Evolutionary conservation across 2,329 filamentous ascomycete genomes (phyloP), one percentile per base, ranked within the genome.

Genomic region (Chaetomium globosum): DNA sequence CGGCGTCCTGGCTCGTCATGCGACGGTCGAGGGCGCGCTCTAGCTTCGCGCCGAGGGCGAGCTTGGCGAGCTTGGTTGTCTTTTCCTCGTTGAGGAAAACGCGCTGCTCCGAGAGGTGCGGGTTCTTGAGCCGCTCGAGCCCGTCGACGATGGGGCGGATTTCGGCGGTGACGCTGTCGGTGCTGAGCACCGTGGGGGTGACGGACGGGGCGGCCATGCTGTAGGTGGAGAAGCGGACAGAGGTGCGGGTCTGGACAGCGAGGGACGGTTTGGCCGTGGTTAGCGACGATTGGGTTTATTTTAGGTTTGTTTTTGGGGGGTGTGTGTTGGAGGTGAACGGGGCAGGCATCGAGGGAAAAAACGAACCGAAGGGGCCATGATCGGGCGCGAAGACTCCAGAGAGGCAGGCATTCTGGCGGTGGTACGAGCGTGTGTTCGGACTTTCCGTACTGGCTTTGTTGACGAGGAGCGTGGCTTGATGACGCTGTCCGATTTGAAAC

Each of bases 121-220:
- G 92, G 82, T 96, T 95, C 78, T 96, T 91, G 80, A 97, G 90
- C 74, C 93, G 91, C 73, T 92, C 89, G 69, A 97, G 86, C 66
- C 90, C 89, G 67, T 89, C 86, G 72, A 91, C 89, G 77, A 95
- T 92, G 71, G 91, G 86, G 77, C 79, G 79, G 71, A 87, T 85
- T 76, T 87, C 85, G 71, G 82, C 82, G 57, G 81, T 80, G 56
- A 80, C 83, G 53, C 83, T 85, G 75, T 87, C 84, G 69, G 75
- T 81, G 31, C 82, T 83, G 69, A 76, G 78, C 65, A 84, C 77
- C 36, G 83, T 85, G 61, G 82, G 78, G 26, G 89, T 85, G 75
- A 95, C 74, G 21, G 84, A 86, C 19, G 83, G 83, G 8, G 84
- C 61, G 55, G 48, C 79, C 77, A 83, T 83, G 80, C 84, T 86